Conservation (phyloP, 192 early-diverging fungal species). For the Backusella morwellensis region DNA sequence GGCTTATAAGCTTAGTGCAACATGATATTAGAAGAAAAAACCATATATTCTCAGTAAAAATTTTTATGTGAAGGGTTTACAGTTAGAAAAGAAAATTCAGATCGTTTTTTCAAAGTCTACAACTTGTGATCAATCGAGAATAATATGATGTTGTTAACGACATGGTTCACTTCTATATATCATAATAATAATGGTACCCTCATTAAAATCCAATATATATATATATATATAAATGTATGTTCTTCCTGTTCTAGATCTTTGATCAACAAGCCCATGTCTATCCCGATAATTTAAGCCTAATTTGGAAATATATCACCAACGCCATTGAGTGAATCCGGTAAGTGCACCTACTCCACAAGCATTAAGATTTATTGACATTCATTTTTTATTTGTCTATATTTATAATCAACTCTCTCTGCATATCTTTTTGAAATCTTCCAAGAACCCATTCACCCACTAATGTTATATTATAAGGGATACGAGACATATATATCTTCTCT, state of each 20-base stretch:
- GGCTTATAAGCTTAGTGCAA: too few relatives aligned
- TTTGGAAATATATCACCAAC: not conserved
- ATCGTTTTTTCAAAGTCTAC: not conserved
- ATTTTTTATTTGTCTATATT: not conserved
- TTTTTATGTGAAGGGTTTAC: not conserved
- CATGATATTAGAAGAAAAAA: not conserved
- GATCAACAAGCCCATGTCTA: not conserved
- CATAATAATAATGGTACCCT: not conserved
- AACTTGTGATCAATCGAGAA: not conserved
- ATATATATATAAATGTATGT: not conserved
- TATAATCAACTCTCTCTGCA: not conserved
- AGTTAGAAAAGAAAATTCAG: not conserved
- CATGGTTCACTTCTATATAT: not conserved
- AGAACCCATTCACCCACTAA: not conserved
- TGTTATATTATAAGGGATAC: not conserved
- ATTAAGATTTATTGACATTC: not conserved
- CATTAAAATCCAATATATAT: not conserved
- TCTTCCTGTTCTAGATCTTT: not conserved
- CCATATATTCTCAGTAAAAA: not conserved
- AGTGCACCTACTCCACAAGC: not conserved
- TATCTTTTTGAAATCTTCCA: not conserved
- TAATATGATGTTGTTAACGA: not conserved
- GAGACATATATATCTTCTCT: not conserved
- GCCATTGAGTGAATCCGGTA: not conserved
- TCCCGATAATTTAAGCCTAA: not conserved